Conservation (phyloP, 495 filamentous ascomycete species). For the Aspergillus incahuasiensis region DNA sequence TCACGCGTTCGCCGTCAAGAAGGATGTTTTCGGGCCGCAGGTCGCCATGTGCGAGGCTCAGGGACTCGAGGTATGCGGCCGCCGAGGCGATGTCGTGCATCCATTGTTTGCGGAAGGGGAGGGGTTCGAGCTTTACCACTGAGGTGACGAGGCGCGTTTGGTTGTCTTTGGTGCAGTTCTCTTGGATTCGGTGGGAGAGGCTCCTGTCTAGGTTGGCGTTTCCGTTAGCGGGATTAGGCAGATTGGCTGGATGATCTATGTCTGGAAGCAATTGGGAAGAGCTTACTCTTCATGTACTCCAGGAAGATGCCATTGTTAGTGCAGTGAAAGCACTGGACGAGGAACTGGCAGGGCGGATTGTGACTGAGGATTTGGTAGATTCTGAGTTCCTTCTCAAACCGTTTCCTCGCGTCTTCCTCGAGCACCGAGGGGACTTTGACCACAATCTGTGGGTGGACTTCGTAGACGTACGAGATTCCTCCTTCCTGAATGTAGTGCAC, state of each 20-base stretch:
- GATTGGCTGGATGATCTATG: no score
- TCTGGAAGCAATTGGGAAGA: background rate
- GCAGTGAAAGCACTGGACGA: conserved; percentile 29
- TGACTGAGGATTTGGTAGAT: no score
- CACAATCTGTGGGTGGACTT: conserved; percentile 34
- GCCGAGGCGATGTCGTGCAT: conserved; percentile 38
- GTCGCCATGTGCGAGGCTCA: conserved; percentile 21
- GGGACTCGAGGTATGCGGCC: conserved; percentile 35
- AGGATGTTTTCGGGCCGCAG: conserved; percentile 30
- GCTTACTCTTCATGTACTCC: conserved; percentile 35
- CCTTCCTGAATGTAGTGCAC: conserved; percentile 30
- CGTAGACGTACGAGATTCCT: conserved; percentile 35
- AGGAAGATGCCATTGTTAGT: conserved; percentile 35
- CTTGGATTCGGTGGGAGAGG: no score
- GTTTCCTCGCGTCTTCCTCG: no score
- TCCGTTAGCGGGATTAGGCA: no score
- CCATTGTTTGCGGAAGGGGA: conserved; percentile 29
- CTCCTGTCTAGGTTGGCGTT: no score
- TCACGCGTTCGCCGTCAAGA: conserved; percentile 24
- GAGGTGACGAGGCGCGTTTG: conserved; percentile 12
- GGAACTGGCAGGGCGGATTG: conserved; percentile 27
- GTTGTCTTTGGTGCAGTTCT: no score
- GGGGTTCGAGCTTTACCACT: conserved; percentile 25
- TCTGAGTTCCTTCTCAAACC: no score
- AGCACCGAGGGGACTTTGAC: conserved; percentile 21